Evolutionary conservation across 2,329 filamentous ascomycete genomes (phyloP), one percentile per base, ranked within the genome.

Genomic region (Metarhizium humberi): DNA sequence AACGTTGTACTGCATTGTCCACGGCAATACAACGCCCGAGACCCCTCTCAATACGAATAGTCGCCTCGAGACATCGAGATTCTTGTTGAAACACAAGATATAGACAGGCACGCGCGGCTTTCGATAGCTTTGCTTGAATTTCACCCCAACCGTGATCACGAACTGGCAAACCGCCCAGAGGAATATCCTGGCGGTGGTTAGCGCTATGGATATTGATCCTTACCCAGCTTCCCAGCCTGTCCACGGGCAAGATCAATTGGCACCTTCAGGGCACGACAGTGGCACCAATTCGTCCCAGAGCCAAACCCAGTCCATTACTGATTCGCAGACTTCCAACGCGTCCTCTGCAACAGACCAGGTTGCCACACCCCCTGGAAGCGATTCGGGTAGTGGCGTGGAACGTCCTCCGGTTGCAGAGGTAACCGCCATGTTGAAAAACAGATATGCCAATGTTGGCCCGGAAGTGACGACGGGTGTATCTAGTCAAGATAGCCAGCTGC

Each of bases 401-500:
- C 50, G 50, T 16, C 55, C 52, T 36, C 57, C 52, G 38, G 50
- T 47, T 38, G 40, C 55, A 42, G 52, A 75, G 11, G 46, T 30
- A n/a, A 38, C 30, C 20, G 52, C 55, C 52, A 57, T 57, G 50
- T 38, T 56, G 45, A 56, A 56, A 46, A 30, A 56, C n/a, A 47
- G 54, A 53, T 56, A 53, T 29, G 45, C 54, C 20, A 50, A 45
- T 16, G 18, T 42, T 18, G 18, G 48, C 7, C 13, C 43, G 7
- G 43, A 3, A 16, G 30, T 25, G 20, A 14, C 49, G 13, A 14
- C 48, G 5, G 43, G 42, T 51, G 69, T 65, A 42, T 74, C 75
- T n/a, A 78, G 79, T 59, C 79, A 79, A 59, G 75, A 78, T 40
- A 81, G 74, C 36, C 81, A 85, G 62, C 64, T 85, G 50, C 71